phyloP scores from a whole-genome alignment of 768 basidiomycete genomes.

The Hypholoma sublateritium region DNA sequence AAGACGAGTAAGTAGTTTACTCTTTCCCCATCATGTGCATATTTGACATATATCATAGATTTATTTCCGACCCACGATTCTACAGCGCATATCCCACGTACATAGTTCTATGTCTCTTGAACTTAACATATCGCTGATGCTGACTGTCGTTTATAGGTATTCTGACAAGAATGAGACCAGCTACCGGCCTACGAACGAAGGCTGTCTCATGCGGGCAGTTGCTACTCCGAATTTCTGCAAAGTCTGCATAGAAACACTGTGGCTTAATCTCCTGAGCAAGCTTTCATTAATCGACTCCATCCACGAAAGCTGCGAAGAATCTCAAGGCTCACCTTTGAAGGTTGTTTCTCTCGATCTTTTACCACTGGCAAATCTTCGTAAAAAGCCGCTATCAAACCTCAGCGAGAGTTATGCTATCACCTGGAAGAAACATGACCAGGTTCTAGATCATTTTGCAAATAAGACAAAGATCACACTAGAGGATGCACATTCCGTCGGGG shows the following conservation, averaged over 20 bases:
- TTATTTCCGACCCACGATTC: constrained; percentile 53
- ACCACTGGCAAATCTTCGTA: constrained; percentile 58
- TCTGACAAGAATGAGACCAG: constrained; percentile 62
- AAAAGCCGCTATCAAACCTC: constrained; percentile 18
- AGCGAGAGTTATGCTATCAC: constrained; percentile 47
- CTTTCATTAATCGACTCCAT: constrained; percentile 63
- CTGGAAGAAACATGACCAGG: constrained; percentile 52
- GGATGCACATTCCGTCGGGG: constrained; percentile 34
- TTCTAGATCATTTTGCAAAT: constrained; percentile 48
- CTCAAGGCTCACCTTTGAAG: constrained; percentile 21
- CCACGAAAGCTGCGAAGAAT: constrained; percentile 35
- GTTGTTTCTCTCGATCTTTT: constrained; percentile 51
- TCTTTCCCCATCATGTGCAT: neutral
- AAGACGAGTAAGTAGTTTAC: constrained; percentile 55
- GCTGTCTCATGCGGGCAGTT: constrained; percentile 79
- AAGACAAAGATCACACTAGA: constrained; percentile 45
- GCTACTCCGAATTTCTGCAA: constrained; percentile 72
- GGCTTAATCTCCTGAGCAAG: constrained; percentile 60
- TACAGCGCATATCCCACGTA: constrained; percentile 77
- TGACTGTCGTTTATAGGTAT: constrained; percentile 41
- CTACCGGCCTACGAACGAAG: constrained; percentile 82
- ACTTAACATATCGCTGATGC: neutral
- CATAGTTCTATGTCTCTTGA: constrained; percentile 20
- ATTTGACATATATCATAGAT: constrained; percentile 38
- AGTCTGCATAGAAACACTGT: constrained; percentile 72